Percentiles rank a stretch among this genome's conserved stretches.
phyloP scores from a whole-genome alignment of 2,329 filamentous ascomycete genomes.

The Fusarium sp. region DNA sequence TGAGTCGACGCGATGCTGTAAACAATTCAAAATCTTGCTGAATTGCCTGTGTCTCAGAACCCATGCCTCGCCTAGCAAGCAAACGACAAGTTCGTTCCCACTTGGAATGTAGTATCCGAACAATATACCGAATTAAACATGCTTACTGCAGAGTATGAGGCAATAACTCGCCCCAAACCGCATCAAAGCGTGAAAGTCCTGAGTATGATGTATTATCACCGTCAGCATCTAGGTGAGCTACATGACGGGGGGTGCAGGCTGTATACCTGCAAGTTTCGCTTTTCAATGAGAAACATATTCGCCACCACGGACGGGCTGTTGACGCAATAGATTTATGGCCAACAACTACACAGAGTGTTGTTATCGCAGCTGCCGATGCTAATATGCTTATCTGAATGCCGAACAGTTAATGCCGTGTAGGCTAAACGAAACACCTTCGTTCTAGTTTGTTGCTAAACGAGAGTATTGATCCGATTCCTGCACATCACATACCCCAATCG shows the following conservation, averaged over 20 bases:
- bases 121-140: background rate
- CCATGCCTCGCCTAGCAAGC: constrained; percentile 11
- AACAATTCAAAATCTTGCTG: background rate
- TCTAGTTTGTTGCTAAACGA: background rate
- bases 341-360: background rate
- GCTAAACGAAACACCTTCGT: background rate
- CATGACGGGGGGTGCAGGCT: background rate
- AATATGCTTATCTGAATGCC: background rate
- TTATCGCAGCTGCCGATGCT: background rate
- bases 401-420: background rate
- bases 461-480: background rate
- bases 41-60: constrained; percentile 14
- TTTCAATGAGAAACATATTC: background rate
- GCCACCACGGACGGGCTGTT: background rate
- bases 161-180: background rate
- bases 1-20: background rate
- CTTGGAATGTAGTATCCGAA: constrained; percentile 1
- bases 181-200: constrained; percentile 6
- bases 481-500: background rate
- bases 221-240: background rate
- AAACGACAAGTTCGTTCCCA: background rate
- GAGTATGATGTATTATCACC: background rate
- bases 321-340: background rate
- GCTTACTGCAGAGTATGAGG: background rate
- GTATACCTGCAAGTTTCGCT: background rate